phyloP scores from a whole-genome alignment of 148 eudicot genomes.

The Fagopyrum homotropicum region DNA sequence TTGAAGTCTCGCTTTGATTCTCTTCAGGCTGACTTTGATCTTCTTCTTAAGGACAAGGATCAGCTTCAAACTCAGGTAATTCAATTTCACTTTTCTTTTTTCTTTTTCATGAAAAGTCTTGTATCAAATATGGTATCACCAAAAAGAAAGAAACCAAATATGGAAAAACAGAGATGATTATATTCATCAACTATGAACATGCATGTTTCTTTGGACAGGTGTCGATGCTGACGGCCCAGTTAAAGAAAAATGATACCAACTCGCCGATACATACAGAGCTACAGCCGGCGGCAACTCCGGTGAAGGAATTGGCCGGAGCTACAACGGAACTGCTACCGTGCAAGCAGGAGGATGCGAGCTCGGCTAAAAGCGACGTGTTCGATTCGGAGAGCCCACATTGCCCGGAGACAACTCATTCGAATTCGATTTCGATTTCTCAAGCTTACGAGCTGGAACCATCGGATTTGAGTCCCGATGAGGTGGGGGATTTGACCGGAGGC shows the following conservation, averaged over 20 bases:
- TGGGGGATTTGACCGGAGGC: neutral
- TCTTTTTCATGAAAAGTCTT: neutral
- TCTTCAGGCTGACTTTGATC: neutral
- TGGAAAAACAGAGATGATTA: too few relatives aligned
- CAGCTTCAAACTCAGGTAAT: constrained; percentile 23
- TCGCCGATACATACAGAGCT: constrained; percentile 3
- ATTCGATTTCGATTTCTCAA: neutral
- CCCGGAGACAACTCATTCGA: neutral
- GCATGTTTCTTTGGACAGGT: neutral
- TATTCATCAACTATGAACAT: too few relatives aligned
- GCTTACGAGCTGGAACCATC: neutral
- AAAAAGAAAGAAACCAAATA: too few relatives aligned
- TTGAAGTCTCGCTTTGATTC: neutral
- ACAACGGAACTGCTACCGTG: neutral
- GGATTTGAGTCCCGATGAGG: neutral
- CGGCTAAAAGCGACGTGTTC: constrained; percentile 52
- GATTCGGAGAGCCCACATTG: constrained; percentile 54
- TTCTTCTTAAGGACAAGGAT: neutral
- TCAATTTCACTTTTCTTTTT: neutral
- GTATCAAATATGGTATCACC: too few relatives aligned
- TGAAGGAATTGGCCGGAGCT: neutral
- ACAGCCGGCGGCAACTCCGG: neutral
- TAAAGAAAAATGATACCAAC: constrained; percentile 15
- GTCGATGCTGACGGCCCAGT: constrained; percentile 14
- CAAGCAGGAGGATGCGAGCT: constrained; percentile 52